These are phyloP conservation scores for Globisporangium heterothallicum DNA, from an alignment of 352 stramenopile species.

Conservation along the genomic window DNA sequence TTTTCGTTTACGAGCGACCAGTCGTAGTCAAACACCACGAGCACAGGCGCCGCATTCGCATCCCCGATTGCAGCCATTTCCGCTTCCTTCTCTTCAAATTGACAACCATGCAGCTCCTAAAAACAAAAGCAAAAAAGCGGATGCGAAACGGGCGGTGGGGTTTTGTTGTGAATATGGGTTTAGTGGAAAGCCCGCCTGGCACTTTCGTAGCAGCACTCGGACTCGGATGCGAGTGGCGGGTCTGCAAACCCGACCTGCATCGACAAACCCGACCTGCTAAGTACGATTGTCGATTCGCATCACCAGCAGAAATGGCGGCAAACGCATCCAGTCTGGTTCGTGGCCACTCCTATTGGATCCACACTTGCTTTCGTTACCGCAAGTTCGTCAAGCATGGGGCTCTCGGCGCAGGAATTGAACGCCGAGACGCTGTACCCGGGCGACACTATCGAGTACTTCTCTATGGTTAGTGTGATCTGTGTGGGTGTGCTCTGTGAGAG, in stretches of 20 bases:
- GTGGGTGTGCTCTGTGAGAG: not conserved
- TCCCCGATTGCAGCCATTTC: constrained; percentile 1
- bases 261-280: no score
- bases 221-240: no score
- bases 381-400: constrained; percentile 16
- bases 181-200: no score
- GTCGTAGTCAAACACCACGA: constrained; percentile 83
- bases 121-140: no score
- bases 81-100: not conserved
- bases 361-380: not conserved
- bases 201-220: no score
- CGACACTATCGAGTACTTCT: constrained; percentile 79
- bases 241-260: not conserved
- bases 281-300: constrained; percentile 17
- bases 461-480: constrained; percentile 31
- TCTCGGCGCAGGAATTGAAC: constrained; percentile 50
- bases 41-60: constrained; percentile 11
- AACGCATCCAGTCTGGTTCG: no score
- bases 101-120: not conserved
- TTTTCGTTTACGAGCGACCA: constrained; percentile 83
- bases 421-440: constrained; percentile 58
- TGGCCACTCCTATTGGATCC: no score
- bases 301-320: constrained; percentile 20
- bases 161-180: no score
- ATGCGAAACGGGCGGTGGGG: no score